Percentiles rank a stretch among this genome's conserved stretches.
Conservation (phyloP, 2,329 filamentous ascomycete species). For the Colletotrichum falcatum region DNA sequence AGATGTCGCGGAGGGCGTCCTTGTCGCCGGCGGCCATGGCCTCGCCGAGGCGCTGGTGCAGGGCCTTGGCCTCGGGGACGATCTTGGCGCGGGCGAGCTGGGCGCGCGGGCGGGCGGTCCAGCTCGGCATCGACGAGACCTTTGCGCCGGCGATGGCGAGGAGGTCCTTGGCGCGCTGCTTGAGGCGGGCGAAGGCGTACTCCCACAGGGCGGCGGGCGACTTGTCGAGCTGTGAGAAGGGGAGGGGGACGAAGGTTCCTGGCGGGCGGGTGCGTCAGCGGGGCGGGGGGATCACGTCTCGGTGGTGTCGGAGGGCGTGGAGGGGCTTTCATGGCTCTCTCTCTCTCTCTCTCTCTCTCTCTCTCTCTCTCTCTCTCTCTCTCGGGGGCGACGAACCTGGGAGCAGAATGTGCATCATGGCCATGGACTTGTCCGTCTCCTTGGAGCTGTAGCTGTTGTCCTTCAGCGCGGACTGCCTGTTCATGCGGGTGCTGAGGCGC, state of each 20-base stretch:
- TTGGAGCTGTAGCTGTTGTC: slow-evolving; percentile 5
- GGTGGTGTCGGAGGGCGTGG: neutral
- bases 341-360: neutral
- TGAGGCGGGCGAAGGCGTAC: slow-evolving; percentile 54
- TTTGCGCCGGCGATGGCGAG: slow-evolving; percentile 54
- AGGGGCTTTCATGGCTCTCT: neutral
- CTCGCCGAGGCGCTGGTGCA: slow-evolving; percentile 72
- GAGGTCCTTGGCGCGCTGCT: slow-evolving; percentile 52
- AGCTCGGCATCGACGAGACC: slow-evolving; percentile 59
- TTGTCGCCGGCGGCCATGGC: slow-evolving; percentile 71
- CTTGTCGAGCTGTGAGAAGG: slow-evolving; percentile 51
- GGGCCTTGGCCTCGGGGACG: slow-evolving; percentile 65
- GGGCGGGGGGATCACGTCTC: neutral
- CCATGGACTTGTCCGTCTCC: slow-evolving; percentile 14
- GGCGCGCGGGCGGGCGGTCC: slow-evolving; percentile 57
- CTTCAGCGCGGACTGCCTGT: slow-evolving; percentile 7
- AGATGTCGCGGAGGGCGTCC: slow-evolving; percentile 62
- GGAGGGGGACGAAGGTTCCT: slow-evolving; percentile 64
- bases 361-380: neutral
- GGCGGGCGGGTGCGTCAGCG: slow-evolving; percentile 7
- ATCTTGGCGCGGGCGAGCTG: slow-evolving; percentile 57
- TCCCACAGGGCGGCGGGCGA: slow-evolving; percentile 46
- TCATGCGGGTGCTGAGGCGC: slow-evolving; percentile 6
- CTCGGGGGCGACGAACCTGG: slow-evolving; percentile 14
- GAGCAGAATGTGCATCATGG: slow-evolving; percentile 24